Percentiles rank a stretch among this genome's conserved stretches.
Conservation (phyloP, 2,329 filamentous ascomycete genomes). For the Penicillium capsulatum region DNA sequence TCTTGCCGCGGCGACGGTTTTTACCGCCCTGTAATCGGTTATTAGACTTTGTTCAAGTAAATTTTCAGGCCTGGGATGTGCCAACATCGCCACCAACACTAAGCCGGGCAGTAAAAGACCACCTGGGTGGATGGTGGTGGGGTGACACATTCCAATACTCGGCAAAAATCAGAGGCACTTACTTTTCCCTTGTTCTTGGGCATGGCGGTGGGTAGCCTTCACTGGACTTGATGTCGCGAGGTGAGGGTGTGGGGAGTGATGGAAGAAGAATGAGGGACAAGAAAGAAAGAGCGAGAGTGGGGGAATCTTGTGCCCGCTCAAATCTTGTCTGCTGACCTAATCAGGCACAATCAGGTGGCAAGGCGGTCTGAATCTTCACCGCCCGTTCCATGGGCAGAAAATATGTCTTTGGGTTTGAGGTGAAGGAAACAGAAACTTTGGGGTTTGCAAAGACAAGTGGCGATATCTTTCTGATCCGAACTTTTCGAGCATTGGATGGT, state of each 20-base stretch:
- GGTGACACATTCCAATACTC: slow-evolving; percentile 22
- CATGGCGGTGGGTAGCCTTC: slow-evolving; percentile 57
- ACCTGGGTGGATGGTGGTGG: slow-evolving; percentile 12
- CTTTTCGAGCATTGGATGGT: too few species aligned
- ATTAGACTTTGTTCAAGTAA: slow-evolving; percentile 25
- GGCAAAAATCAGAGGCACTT: slow-evolving; percentile 37
- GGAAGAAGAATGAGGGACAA: slow-evolving; percentile 13
- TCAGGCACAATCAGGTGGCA: slow-evolving; percentile 23
- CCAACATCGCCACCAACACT: not conserved
- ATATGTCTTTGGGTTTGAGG: too few species aligned
- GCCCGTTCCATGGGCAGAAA: too few species aligned
- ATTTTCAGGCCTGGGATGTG: slow-evolving; percentile 1
- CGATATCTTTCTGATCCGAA: too few species aligned
- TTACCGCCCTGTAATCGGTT: slow-evolving; percentile 75
- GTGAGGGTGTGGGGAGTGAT: slow-evolving; percentile 14
- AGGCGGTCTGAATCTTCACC: slow-evolving; percentile 1
- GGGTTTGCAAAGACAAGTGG: too few species aligned
- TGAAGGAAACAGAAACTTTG: not conserved
- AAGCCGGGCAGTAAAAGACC: not conserved
- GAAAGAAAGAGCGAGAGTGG: slow-evolving; percentile 17
- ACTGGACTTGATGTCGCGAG: slow-evolving; percentile 21
- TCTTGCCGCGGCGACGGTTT: slow-evolving; percentile 97
- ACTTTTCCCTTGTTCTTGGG: slow-evolving; percentile 99
- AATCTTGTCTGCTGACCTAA: slow-evolving; percentile 23
- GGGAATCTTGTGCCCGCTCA: slow-evolving; percentile 17